These are phyloP conservation scores for Boletus pseudopeckii DNA, from an alignment of 768 basidiomycete genomes.

Conservation along the genomic window DNA sequence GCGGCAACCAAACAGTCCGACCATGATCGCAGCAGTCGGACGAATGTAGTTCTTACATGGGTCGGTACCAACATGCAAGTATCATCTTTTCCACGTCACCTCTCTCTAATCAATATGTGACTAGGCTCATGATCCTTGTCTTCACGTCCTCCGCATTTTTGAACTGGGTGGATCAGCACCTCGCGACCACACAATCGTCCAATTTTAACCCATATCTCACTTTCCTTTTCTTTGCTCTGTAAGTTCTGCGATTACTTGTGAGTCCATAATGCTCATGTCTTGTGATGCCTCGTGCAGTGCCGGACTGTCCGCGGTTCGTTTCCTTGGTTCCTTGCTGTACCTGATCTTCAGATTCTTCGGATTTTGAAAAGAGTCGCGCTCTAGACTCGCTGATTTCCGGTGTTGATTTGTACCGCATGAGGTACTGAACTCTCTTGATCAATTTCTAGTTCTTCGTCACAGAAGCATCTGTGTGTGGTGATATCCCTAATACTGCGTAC, in stretches of 20 bases:
- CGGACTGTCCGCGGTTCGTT: conserved; percentile 76
- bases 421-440: not conserved
- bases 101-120: not conserved
- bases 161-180: conserved; percentile 62
- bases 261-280: conserved; percentile 1
- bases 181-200: conserved; percentile 45
- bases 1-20: conserved; percentile 88
- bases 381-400: not conserved
- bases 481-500: conserved; percentile 7
- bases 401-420: conserved; percentile 5
- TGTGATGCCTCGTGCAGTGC: conserved; percentile 43
- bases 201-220: conserved; percentile 88
- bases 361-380: conserved; percentile 33
- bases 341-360: conserved; percentile 74
- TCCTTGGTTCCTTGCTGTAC: conserved; percentile 75
- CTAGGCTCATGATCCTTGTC: conserved; percentile 63
- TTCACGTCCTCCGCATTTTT: conserved; percentile 78
- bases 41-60: conserved; percentile 82
- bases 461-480: conserved; percentile 1
- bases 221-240: conserved; percentile 72
- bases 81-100: not conserved
- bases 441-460: not conserved
- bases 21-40: conserved; percentile 78
- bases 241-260: conserved; percentile 16
- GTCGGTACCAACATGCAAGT: conserved; percentile 81